phyloP scores from a whole-genome alignment of 345 rosid genomes.

The Raphanus raphanistrum region DNA sequence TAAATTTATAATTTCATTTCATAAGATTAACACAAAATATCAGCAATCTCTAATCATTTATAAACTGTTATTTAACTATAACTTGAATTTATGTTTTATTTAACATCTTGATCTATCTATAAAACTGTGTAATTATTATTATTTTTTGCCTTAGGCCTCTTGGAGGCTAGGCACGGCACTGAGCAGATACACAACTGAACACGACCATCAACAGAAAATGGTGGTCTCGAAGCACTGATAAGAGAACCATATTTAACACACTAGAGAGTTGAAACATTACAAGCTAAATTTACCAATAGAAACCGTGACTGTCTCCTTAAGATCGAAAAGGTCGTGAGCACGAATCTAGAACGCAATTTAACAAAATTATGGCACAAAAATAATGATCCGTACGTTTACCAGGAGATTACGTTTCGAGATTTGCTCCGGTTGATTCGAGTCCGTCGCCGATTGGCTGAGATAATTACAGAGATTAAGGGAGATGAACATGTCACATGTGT shows the following conservation, averaged over 20 bases:
- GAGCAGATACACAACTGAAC: not conserved
- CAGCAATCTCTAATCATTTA: too few relatives aligned
- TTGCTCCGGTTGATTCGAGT: not conserved
- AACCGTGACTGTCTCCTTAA: not conserved
- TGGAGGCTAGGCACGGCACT: too few relatives aligned
- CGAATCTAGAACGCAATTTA: not conserved
- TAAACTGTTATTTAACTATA: too few relatives aligned
- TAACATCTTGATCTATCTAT: too few relatives aligned
- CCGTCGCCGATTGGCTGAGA: conserved; percentile 10
- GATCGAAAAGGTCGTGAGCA: not conserved
- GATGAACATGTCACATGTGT: not conserved
- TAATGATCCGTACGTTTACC: conserved; percentile 18
- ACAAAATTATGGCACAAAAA: not conserved
- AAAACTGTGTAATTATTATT: too few relatives aligned
- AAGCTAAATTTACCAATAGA: not conserved
- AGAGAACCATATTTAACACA: not conserved
- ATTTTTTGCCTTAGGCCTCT: too few relatives aligned
- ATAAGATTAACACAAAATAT: too few relatives aligned
- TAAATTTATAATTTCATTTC: too few relatives aligned
- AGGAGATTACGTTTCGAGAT: not conserved
- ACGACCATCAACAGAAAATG: not conserved
- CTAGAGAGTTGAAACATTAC: not conserved
- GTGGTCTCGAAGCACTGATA: not conserved
- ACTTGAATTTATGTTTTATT: too few relatives aligned
- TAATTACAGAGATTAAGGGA: conserved; percentile 1